phyloP scores from a whole-genome alignment of 2,329 filamentous ascomycete genomes.

The Didymellaceae sp. region DNA sequence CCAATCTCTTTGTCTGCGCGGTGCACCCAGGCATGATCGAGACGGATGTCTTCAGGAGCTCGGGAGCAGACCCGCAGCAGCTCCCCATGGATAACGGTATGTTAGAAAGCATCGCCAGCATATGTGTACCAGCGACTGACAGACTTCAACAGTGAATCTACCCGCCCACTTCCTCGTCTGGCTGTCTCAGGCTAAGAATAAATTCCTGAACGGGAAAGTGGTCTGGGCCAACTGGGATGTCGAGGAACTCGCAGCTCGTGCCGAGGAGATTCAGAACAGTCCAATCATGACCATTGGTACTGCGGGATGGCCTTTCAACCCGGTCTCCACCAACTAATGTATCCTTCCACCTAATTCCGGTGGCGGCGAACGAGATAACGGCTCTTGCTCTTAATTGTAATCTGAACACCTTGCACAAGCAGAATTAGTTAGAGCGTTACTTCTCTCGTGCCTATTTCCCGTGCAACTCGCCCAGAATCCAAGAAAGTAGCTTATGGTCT shows the following conservation, averaged over 20 bases:
- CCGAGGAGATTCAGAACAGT: constrained; percentile 27
- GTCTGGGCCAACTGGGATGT: constrained; percentile 35
- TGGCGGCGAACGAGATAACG: neutral
- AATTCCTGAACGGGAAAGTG: constrained; percentile 32
- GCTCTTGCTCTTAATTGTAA: neutral
- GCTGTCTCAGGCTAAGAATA: constrained; percentile 6
- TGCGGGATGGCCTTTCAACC: constrained; percentile 15
- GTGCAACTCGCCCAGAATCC: neutral
- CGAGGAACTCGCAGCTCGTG: constrained; percentile 26
- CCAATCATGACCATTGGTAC: constrained; percentile 24
- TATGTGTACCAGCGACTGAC: neutral
- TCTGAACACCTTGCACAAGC: neutral
- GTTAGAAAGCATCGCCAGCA: constrained; percentile 7
- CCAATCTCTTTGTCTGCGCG: constrained; percentile 41
- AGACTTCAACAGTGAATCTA: constrained; percentile 1
- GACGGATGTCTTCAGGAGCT: constrained; percentile 36
- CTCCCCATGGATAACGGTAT: constrained; percentile 27
- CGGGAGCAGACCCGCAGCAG: constrained; percentile 12
- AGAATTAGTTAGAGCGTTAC: neutral
- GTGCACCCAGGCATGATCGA: constrained; percentile 47
- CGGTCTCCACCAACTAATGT: neutral
- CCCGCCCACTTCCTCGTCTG: constrained; percentile 3
- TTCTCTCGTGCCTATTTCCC: neutral
- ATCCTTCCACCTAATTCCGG: neutral
- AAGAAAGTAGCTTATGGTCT: neutral